A percentile compares a stretch with the other conserved stretches of the same genome.
phyloP scores from a whole-genome alignment of 192 early-diverging fungal genomes.

The Powellomyces hirtus region DNA sequence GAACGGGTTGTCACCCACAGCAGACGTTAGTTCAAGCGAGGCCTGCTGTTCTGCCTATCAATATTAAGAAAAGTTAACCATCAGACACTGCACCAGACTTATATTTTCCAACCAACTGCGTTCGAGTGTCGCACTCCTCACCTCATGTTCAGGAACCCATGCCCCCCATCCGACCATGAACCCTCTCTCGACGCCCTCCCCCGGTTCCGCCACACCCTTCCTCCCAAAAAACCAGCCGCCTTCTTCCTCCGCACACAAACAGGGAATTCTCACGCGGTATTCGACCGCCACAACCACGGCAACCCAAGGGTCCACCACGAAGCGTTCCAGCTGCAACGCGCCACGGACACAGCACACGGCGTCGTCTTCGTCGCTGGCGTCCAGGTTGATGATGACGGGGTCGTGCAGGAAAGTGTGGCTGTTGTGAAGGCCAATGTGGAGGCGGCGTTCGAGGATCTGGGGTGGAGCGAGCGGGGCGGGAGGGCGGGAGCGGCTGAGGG shows the following conservation, averaged over 20 bases:
- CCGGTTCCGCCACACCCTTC: neutral
- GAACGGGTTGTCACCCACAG: constrained; percentile 10
- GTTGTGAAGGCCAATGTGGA: constrained; percentile 55
- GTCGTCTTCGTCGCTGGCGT: neutral
- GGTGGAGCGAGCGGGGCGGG: constrained; percentile 30
- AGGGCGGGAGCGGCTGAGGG: constrained; percentile 4
- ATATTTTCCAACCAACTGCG: too few relatives aligned
- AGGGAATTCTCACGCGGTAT: constrained; percentile 34
- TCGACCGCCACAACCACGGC: constrained; percentile 50
- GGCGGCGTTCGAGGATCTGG: constrained; percentile 38
- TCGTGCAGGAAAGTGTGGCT: constrained; percentile 36
- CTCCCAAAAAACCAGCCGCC: neutral
- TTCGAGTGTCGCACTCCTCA: neutral
- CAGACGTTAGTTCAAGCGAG: neutral
- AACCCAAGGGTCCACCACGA: constrained; percentile 15
- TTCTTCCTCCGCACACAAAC: neutral
- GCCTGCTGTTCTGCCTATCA: neutral
- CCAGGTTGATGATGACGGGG: constrained; percentile 36
- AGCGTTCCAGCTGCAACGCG: constrained; percentile 2
- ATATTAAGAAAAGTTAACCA: too few relatives aligned
- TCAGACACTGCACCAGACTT: too few relatives aligned
- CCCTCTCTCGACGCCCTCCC: constrained; percentile 31
- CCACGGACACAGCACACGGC: neutral
- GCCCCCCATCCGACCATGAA: constrained; percentile 39
- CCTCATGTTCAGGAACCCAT: constrained; percentile 29